Evolutionary conservation across 768 basidiomycete species (phyloP), one percentile per base, ranked within the genome.

Genomic region (Kwoniella sp.): DNA sequence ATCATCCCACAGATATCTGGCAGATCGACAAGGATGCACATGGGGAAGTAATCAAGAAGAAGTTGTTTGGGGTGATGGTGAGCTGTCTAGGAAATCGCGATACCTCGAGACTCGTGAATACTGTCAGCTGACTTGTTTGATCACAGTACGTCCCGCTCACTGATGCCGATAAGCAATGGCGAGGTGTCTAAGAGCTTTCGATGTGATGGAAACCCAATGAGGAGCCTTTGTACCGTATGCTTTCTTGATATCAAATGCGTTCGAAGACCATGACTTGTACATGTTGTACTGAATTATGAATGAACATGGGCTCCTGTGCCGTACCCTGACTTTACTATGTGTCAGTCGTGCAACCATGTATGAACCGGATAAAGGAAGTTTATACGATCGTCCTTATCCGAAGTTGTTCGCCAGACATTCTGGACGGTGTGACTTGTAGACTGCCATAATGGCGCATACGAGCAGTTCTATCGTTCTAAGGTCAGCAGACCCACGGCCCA

Each of bases 41-140:
- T 0, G 94, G 93, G 0, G 83, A 83, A 4, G 85, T 96, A 1
- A 86, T 84, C 0, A 79, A 85, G 81, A 86, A 83, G 63, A 81
- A 85, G 60, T 82, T 95, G 1, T 92, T 96, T 84, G 89, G 85
- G 25, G 94, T 95, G n/a, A 83, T 84, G 73, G 93, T 93, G 48
- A 77, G 90, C 82, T 50, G 13, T 12, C 28, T 13, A 37, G 34
- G 34, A 37, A 5, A n/a, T n/a, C n/a, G 30, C 23, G 20, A 30
- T 15, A 13, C 9, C 22, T 15, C 22, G 52, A 38, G 48, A 45
- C 48, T 17, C 34, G 34, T 13, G 34, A 13, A 55, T 31, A 23
- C 15, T 1, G 20, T 37, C 38, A 2, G 25, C 41, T 45, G 23
- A 28, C 20, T 22, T 7, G 45, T 26, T 25, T n/a, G 37, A 58